Evolutionary conservation across 164 flowering plant species (phyloP).

Genomic region (Liriodendron chinense): DNA sequence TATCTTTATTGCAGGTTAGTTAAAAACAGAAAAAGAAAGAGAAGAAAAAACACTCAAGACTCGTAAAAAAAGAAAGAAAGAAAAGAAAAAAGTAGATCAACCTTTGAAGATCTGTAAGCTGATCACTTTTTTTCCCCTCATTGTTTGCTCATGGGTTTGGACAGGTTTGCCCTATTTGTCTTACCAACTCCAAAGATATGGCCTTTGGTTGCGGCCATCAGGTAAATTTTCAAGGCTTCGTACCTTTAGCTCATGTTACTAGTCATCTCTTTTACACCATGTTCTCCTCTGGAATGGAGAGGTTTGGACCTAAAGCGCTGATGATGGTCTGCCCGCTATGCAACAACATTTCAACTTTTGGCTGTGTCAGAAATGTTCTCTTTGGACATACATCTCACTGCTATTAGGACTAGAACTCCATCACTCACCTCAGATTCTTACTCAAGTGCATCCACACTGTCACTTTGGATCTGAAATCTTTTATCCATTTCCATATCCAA

Average conservation of each 20-base stretch:
- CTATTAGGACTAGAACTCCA: not conserved
- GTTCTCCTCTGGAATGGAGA: no score
- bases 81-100: not conserved
- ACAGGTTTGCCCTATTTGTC: conserved; percentile 71
- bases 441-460: not conserved
- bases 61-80: not conserved
- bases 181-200: conserved; percentile 44
- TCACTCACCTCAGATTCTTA: not conserved
- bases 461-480: not conserved
- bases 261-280: not conserved
- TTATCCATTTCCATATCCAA: not conserved
- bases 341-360: not conserved
- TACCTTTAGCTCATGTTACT: not conserved
- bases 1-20: not conserved
- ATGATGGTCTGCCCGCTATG: not conserved
- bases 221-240: conserved; percentile 22
- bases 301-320: not conserved
- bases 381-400: not conserved
- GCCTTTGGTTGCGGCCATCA: conserved; percentile 71
- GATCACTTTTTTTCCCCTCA: not conserved
- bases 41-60: not conserved
- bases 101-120: not conserved
- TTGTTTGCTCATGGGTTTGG: no score
- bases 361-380: no score
- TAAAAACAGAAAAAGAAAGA: not conserved